Conservation (phyloP, 2,329 filamentous ascomycete species). For the Fusarium sp. region DNA sequence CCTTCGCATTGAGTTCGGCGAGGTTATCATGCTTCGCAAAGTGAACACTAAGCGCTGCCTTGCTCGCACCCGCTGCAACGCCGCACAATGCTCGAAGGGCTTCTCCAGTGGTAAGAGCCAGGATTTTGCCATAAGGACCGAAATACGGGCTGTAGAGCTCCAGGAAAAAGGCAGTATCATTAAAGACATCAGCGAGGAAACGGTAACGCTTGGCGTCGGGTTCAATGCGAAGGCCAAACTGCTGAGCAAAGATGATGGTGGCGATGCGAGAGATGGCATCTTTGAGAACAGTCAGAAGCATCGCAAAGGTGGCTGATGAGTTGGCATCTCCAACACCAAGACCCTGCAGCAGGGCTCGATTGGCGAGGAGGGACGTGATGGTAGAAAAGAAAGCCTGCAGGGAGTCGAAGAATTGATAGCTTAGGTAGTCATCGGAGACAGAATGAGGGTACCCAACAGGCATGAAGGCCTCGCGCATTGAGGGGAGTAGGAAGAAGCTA, state of each 20-base stretch:
- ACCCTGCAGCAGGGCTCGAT: slow-evolving; percentile 82
- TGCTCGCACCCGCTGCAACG: slow-evolving; percentile 89
- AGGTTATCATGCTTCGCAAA: slow-evolving; percentile 91
- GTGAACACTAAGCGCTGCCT: slow-evolving; percentile 91
- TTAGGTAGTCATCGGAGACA: slow-evolving; percentile 86
- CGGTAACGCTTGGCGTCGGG: slow-evolving; percentile 93
- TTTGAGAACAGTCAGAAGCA: slow-evolving; percentile 86
- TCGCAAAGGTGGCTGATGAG: slow-evolving; percentile 83
- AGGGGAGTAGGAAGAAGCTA: slow-evolving; percentile 48
- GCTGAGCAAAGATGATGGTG: slow-evolving; percentile 89
- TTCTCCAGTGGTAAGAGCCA: slow-evolving; percentile 65
- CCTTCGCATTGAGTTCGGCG: slow-evolving; percentile 94
- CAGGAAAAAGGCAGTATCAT: slow-evolving; percentile 88
- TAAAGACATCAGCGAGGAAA: slow-evolving; percentile 89
- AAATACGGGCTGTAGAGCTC: slow-evolving; percentile 85
- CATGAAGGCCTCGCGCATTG: slow-evolving; percentile 73
- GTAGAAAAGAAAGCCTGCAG: slow-evolving; percentile 88
- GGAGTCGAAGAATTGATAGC: slow-evolving; percentile 80
- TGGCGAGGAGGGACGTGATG: slow-evolving; percentile 84
- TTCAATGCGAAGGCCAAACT: slow-evolving; percentile 85
- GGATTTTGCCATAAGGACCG: slow-evolving; percentile 66
- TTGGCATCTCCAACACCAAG: slow-evolving; percentile 87
- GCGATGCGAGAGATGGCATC: slow-evolving; percentile 85
- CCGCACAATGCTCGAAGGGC: slow-evolving; percentile 79
- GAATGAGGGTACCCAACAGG: slow-evolving; percentile 91